Evolutionary conservation across 2,329 filamentous ascomycete species (phyloP), one percentile per base, ranked within the genome.

Genomic region (Aspergillus sojae): DNA sequence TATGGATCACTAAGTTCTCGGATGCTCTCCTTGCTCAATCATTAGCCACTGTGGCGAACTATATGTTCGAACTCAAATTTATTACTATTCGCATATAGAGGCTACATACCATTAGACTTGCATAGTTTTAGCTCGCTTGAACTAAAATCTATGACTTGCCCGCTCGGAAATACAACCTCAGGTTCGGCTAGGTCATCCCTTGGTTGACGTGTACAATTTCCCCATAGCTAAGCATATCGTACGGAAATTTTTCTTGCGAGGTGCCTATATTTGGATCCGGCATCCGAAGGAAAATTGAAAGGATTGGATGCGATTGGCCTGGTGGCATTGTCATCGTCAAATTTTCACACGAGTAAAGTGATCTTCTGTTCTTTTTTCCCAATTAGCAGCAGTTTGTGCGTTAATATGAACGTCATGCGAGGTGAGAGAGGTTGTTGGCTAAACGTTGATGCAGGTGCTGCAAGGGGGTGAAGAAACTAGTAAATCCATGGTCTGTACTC

Each of bases 201-300:
- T 26, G 21, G 34, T 39, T 28, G 52, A 55, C 52, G 52, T 55
- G 52, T 55, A 21, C 11, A 16, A 55, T 55, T 55, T 55, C n/a
- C 39, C 52, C 21, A 39, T 55, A 21, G 21, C 32, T 39, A 39
- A 39, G n/a, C 5, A 55, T 36, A 36, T 26, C 5, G 34, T 10
- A 28, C 23, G 26, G 34, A 39, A 12, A 39, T 26, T 26, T 39
- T 23, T 16, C 30, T 34, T 14, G 28, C 19, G n/a, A 19, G 30
- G 12, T 21, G 32, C n/a, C 32, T 55, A 39, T 55, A 55, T 23
- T 55, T 39, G 11, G 30, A 23, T 19, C 16, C 11, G 10, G 23
- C 32, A 19, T 55, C 52, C 6, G 36, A 34, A 54, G 52, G 11
- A 32, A 54, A 36, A 16, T 26, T 23, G 12, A 26, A 16, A 12